These are phyloP conservation scores for Xylariaceae sp. DNA, from an alignment of 2,329 filamentous ascomycete species.

Conservation along the genomic window DNA sequence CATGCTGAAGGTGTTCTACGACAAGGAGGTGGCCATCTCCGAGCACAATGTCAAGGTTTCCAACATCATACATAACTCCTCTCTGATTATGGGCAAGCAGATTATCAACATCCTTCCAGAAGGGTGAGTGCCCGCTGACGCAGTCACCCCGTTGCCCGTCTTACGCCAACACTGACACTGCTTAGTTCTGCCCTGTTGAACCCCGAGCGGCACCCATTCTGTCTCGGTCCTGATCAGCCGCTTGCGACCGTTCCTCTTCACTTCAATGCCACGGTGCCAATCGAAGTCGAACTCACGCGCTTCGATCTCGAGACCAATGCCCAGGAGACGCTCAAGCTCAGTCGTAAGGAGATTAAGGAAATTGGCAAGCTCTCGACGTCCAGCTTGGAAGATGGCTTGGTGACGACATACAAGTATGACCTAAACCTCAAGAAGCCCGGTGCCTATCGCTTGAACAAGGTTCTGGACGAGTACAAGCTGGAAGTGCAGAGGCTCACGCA, in stretches of 20 bases:
- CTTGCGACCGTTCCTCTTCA: constrained; percentile 70
- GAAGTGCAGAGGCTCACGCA: constrained; percentile 74
- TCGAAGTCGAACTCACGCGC: constrained; percentile 81
- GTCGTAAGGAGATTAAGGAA: constrained; percentile 65
- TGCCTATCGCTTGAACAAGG: constrained; percentile 76
- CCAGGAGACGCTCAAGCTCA: constrained; percentile 75
- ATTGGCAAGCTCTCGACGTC: constrained; percentile 65
- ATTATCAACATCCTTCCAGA: constrained; percentile 97
- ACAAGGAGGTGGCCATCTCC: constrained; percentile 88
- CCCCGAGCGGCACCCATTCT: constrained; percentile 73
- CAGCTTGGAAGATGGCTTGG: constrained; percentile 57
- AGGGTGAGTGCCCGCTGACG: constrained; percentile 48
- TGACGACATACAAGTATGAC: constrained; percentile 60
- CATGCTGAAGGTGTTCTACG: constrained; percentile 76
- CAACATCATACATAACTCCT: constrained; percentile 83
- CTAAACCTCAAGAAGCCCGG: constrained; percentile 80
- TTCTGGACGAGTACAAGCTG: constrained; percentile 89
- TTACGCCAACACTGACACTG: constrained; percentile 26
- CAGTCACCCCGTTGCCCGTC: not conserved
- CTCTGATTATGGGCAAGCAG: constrained; percentile 90
- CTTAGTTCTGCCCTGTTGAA: constrained; percentile 77
- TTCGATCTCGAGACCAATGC: constrained; percentile 75
- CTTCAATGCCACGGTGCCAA: constrained; percentile 89
- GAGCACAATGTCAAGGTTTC: constrained; percentile 87
- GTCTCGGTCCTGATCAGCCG: constrained; percentile 60